phyloP scores from a whole-genome alignment of 2,329 filamentous ascomycete genomes.

The Fusarium xyrophilum region DNA sequence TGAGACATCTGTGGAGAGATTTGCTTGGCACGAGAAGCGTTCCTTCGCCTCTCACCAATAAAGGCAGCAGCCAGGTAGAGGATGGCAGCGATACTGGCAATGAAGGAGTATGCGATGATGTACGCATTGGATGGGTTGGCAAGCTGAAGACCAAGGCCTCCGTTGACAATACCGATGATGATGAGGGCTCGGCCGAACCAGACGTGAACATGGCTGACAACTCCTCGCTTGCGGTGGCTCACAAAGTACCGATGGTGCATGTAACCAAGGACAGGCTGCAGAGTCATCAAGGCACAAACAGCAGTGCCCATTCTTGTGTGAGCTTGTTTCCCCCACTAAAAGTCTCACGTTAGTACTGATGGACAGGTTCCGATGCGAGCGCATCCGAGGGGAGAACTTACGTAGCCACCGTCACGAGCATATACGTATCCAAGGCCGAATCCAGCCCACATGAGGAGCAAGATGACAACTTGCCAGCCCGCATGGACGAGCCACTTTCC shows the following conservation, averaged over 20 bases:
- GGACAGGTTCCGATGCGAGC: neutral
- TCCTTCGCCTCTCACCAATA: constrained; percentile 24
- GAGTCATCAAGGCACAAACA: constrained; percentile 59
- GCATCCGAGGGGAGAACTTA: constrained; percentile 46
- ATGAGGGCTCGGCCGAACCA: constrained; percentile 68
- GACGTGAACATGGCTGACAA: constrained; percentile 64
- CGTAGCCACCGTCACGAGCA: constrained; percentile 50
- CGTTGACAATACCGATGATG: constrained; percentile 66
- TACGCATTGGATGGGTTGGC: constrained; percentile 50
- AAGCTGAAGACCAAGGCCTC: constrained; percentile 65
- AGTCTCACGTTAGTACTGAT: constrained; percentile 26
- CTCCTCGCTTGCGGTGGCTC: constrained; percentile 55
- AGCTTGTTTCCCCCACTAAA: constrained; percentile 58
- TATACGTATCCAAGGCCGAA: constrained; percentile 64
- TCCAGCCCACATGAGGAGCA: constrained; percentile 65
- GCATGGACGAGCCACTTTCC: constrained; percentile 66
- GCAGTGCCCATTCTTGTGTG: constrained; percentile 66
- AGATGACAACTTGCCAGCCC: constrained; percentile 60
- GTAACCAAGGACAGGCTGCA: constrained; percentile 66
- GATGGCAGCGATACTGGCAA: constrained; percentile 58
- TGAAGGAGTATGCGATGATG: constrained; percentile 62
- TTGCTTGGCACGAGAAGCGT: constrained; percentile 19
- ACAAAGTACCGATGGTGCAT: constrained; percentile 64
- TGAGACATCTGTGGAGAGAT: constrained; percentile 40
- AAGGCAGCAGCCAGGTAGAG: constrained; percentile 51